Evolutionary conservation across 192 early-diverging fungal genomes (phyloP).

Genomic region (Funneliformis mosseae): DNA sequence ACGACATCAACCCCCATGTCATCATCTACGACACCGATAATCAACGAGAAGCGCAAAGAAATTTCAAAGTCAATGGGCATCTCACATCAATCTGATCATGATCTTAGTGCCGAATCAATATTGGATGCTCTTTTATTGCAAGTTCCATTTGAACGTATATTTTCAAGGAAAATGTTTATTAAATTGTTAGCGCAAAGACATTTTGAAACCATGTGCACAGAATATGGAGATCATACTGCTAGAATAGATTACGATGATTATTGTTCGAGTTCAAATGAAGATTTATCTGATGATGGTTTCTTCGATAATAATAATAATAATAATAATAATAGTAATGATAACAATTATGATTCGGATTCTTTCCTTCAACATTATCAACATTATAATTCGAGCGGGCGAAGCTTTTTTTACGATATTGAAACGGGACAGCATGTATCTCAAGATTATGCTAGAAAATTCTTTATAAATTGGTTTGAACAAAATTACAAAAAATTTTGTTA

Average conservation of each 20-base stretch:
- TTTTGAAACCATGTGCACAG: slow-evolving; percentile 2
- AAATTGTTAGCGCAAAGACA: not conserved
- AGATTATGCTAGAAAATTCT: slow-evolving; percentile 7
- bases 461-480: slow-evolving; percentile 16
- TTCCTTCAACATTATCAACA: not conserved
- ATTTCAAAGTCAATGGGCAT: not conserved
- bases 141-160: slow-evolving; percentile 3
- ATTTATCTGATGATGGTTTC: not conserved
- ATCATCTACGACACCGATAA: not conserved
- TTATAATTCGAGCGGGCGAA: not conserved
- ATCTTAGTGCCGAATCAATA: slow-evolving; percentile 6
- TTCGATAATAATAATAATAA: not conserved
- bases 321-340: not conserved
- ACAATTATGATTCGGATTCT: not conserved
- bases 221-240: slow-evolving; percentile 10
- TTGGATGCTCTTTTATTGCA: not conserved
- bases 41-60: not conserved
- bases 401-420: slow-evolving; percentile 5
- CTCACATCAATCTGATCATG: not conserved
- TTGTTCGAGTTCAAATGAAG: slow-evolving; percentile 17
- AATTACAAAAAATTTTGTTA: not conserved
- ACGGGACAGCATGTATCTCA: not conserved
- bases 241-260: slow-evolving; percentile 12
- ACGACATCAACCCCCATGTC: not conserved
- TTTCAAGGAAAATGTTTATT: slow-evolving; percentile 9